These are phyloP conservation scores for Pseudogymnoascus sp. DNA, from an alignment of 2,329 filamentous ascomycete species.

Conservation along the genomic window DNA sequence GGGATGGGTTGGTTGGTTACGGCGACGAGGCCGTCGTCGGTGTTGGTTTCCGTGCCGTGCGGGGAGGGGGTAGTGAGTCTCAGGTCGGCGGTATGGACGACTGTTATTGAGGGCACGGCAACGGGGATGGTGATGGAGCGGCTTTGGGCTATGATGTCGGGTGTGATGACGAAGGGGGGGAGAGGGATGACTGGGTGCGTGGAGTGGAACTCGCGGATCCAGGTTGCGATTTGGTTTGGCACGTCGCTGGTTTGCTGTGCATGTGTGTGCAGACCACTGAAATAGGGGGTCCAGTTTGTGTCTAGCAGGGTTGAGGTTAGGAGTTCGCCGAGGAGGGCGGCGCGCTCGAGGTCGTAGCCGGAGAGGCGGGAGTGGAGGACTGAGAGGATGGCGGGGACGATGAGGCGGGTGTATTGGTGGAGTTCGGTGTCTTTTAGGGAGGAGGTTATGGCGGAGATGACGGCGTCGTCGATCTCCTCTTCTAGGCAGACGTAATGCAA, in stretches of 20 bases:
- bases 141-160: conserved; percentile 32
- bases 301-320: conserved; percentile 40
- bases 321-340: conserved; percentile 45
- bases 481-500: conserved; percentile 71
- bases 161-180: conserved; percentile 18
- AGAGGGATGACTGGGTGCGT: conserved; percentile 20
- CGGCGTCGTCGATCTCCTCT: conserved; percentile 56
- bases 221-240: conserved; percentile 19
- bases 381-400: conserved; percentile 37
- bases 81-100: conserved; percentile 74
- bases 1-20: conserved; percentile 58
- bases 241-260: conserved; percentile 19
- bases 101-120: conserved; percentile 73
- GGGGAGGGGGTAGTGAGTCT: conserved; percentile 31
- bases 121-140: conserved; percentile 78
- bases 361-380: conserved; percentile 40
- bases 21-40: conserved; percentile 34
- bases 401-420: conserved; percentile 39
- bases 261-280: conserved; percentile 37
- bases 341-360: conserved; percentile 48
- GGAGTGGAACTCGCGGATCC: conserved; percentile 22
- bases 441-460: conserved; percentile 38
- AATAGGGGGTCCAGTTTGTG: conserved; percentile 42
- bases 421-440: conserved; percentile 36
- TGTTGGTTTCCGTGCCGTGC: conserved; percentile 28